Base-by-base conservation (phyloP, 805 yeast genomes). In the Komagataella populi region DNA sequence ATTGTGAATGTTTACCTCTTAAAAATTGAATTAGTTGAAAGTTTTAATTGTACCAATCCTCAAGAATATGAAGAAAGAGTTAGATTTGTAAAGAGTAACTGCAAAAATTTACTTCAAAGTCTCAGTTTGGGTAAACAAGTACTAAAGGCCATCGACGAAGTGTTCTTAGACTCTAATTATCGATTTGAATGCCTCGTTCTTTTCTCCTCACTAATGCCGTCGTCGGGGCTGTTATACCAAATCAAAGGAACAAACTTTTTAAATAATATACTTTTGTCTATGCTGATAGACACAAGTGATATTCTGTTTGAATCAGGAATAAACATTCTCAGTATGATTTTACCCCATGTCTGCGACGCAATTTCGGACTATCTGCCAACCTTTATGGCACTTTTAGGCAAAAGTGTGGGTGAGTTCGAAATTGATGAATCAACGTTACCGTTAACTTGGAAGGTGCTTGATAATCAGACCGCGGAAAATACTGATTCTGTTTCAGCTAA, bases 11-110 rank as follows among this genome's bases (percentile, higher is more conserved):
- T 30, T 4, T 30, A 30, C 14, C 14, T 30, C 14, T 3, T 30
- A 30, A 30, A 30, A 30, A 30, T 14, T 10, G 39, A 30, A 2
- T 30, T 30, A 8, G 39, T 30, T 10, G 39, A 10, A 10, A 6
- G 8, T 8, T 30, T 10, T 10, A 5, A 8, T 30, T 20, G 17
- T 18, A n/a, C 10, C 23, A 36, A 20, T 14, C 56, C 63, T n/a
- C 75, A 69, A 18, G 68, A 63, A 23, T 60, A 63, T 30, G 72
- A 68, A 49, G 87, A 81, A 58, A 62, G 83, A 14, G 56, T 65
- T 14, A 62, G 85, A 36, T 78, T 75, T 53, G 67, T 76, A 6
- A 66, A 68, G 46, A 62, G 62, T 51, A 80, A 79, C 57, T 70
- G 77, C 49, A 61, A 68, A 10, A 53, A 53, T 1, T 78, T 17